Evolutionary conservation across 805 yeast species (phyloP).

Genomic region (Pichia gijzeniarum): DNA sequence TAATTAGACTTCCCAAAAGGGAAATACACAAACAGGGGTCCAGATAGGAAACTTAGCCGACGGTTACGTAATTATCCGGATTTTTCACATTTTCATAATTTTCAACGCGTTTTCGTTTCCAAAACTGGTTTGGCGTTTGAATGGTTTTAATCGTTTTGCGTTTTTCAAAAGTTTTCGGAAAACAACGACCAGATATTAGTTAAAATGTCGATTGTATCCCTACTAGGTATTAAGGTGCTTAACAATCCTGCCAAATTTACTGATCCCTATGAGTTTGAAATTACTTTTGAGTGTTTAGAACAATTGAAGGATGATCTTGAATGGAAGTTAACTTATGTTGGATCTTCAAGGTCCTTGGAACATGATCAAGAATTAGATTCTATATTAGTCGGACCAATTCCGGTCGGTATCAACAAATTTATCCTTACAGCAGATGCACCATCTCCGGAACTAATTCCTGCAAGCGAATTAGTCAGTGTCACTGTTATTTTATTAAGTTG

Average conservation of each 20-base stretch:
- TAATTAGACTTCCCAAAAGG: constrained; percentile 1
- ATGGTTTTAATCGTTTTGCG: no score
- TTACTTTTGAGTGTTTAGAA: constrained; percentile 94
- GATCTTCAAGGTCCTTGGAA: constrained; percentile 87
- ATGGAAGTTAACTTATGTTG: constrained; percentile 96
- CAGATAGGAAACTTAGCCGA: no score
- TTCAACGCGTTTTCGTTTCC: neutral
- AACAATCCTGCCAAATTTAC: constrained; percentile 93
- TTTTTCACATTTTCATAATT: neutral
- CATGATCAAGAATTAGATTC: constrained; percentile 97
- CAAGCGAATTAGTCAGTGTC: constrained; percentile 88
- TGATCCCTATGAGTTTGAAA: constrained; percentile 93
- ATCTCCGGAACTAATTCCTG: constrained; percentile 91
- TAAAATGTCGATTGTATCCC: constrained; percentile 84
- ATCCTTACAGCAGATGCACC: constrained; percentile 95
- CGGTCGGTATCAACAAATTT: constrained; percentile 93
- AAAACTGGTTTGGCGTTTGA: neutral
- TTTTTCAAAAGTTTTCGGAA: neutral
- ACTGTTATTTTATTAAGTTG: constrained; percentile 92
- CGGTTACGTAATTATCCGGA: neutral
- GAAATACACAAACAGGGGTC: neutral
- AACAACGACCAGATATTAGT: no score
- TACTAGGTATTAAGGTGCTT: constrained; percentile 83
- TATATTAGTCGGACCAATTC: constrained; percentile 96
- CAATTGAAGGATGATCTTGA: constrained; percentile 88